These are phyloP conservation scores for Hygrophoropsis aurantiaca DNA, from an alignment of 768 basidiomycete species.

Conservation along the genomic window DNA sequence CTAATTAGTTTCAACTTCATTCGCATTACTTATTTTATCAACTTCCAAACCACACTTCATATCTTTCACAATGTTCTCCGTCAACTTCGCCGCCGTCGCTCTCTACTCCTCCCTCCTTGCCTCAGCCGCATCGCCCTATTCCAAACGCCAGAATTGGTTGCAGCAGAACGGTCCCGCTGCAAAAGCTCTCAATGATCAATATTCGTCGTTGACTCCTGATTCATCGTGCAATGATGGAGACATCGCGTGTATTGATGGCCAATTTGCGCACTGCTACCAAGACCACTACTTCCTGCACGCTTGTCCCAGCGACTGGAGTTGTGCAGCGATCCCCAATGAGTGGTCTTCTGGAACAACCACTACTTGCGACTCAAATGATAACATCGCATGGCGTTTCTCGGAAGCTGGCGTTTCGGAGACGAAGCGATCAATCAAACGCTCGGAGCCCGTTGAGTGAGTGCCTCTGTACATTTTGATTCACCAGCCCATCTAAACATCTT, in stretches of 20 bases:
- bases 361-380: constrained; percentile 13
- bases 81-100: constrained; percentile 1
- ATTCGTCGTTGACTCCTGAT: constrained; percentile 10
- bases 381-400: constrained; percentile 18
- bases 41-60: not conserved
- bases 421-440: constrained; percentile 2
- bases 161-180: constrained; percentile 25
- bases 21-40: not conserved
- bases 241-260: constrained; percentile 16
- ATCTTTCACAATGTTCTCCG: not conserved
- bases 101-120: constrained; percentile 15
- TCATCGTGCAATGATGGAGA: constrained; percentile 18
- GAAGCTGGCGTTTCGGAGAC: constrained; percentile 11
- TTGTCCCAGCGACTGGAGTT: constrained; percentile 14
- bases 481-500: not conserved
- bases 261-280: constrained; percentile 15
- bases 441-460: constrained; percentile 4
- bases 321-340: constrained; percentile 24
- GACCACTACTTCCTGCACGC: constrained; percentile 10
- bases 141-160: constrained; percentile 17
- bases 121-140: constrained; percentile 14
- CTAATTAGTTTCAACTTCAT: constrained; percentile 3
- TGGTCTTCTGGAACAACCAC: constrained; percentile 15
- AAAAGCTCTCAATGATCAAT: constrained; percentile 23
- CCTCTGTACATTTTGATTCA: not conserved